Percentiles rank a stretch among this genome's conserved stretches.
These are phyloP conservation scores for Colletotrichum liriopes DNA, from an alignment of 2,329 filamentous ascomycete genomes.

Conservation along the genomic window DNA sequence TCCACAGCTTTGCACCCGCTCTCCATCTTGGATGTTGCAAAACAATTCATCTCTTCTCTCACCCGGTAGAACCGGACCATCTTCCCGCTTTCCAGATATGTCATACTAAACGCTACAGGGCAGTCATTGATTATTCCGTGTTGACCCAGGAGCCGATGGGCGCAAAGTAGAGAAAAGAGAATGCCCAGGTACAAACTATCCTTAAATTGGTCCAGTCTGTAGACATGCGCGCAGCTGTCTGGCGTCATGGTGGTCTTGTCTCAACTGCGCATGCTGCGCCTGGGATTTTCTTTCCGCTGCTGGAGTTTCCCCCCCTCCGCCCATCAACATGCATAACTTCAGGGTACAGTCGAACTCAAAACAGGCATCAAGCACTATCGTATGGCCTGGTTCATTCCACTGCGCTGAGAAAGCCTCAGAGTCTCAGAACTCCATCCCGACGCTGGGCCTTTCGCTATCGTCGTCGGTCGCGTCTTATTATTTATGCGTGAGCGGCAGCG, in stretches of 20 bases:
- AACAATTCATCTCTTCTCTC: not conserved
- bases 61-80: not conserved
- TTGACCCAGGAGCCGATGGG: not conserved
- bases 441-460: conserved; percentile 4
- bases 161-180: not conserved
- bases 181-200: conserved; percentile 17
- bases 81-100: not conserved
- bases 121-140: not conserved
- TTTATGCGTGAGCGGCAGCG: conserved; percentile 19
- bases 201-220: conserved; percentile 26
- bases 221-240: conserved; percentile 16
- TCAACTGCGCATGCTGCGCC: conserved; percentile 8
- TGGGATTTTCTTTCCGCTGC: conserved; percentile 6
- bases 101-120: not conserved
- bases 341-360: conserved; percentile 27
- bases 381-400: not conserved
- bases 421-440: not conserved
- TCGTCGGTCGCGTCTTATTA: not conserved
- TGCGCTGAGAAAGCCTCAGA: not conserved
- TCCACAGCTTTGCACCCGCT: not conserved
- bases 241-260: conserved; percentile 13
- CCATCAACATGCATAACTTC: conserved; percentile 19
- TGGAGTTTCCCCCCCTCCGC: not conserved
- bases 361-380: conserved; percentile 21
- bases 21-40: not conserved